A percentile compares a stretch with the other conserved stretches of the same genome.
Evolutionary conservation across 1,284 basidiomycete genomes (phyloP).

Genomic region (Sphagnurus paluster): DNA sequence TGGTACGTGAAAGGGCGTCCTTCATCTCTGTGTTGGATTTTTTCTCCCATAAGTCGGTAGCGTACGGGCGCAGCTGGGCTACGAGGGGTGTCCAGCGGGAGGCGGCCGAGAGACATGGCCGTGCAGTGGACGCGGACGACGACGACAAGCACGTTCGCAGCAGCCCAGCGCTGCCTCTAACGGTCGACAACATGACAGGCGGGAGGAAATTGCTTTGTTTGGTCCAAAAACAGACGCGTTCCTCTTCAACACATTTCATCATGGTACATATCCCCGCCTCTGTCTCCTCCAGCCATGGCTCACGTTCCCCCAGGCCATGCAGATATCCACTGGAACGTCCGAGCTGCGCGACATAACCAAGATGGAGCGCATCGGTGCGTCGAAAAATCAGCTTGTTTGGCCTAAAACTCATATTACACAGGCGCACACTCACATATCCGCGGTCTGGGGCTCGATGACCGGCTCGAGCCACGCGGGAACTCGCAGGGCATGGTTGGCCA

Average conservation of each 20-base stretch:
- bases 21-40: slow-evolving; percentile 30
- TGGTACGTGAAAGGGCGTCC: slow-evolving; percentile 41
- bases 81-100: slow-evolving; percentile 1
- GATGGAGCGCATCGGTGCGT: slow-evolving; percentile 91
- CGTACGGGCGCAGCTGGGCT: slow-evolving; percentile 33
- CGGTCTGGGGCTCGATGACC: slow-evolving; percentile 90
- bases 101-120: slow-evolving; percentile 6
- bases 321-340: slow-evolving; percentile 72
- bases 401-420: slow-evolving; percentile 29
- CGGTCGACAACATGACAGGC: slow-evolving; percentile 33
- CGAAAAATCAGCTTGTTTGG: slow-evolving; percentile 1
- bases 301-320: slow-evolving; percentile 39
- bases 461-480: slow-evolving; percentile 85
- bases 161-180: slow-evolving; percentile 34
- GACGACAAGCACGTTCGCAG: slow-evolving; percentile 28
- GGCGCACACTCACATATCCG: slow-evolving; percentile 98
- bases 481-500: slow-evolving; percentile 98
- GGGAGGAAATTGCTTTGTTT: slow-evolving; percentile 20
- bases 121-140: slow-evolving; percentile 16
- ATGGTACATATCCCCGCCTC: slow-evolving; percentile 10
- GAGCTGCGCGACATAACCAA: slow-evolving; percentile 89
- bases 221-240: slow-evolving; percentile 16
- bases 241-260: slow-evolving; percentile 4
- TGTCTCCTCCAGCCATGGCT: not conserved
- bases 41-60: slow-evolving; percentile 36